Conservation (phyloP, 768 basidiomycete species). For the Suillus lakei region DNA sequence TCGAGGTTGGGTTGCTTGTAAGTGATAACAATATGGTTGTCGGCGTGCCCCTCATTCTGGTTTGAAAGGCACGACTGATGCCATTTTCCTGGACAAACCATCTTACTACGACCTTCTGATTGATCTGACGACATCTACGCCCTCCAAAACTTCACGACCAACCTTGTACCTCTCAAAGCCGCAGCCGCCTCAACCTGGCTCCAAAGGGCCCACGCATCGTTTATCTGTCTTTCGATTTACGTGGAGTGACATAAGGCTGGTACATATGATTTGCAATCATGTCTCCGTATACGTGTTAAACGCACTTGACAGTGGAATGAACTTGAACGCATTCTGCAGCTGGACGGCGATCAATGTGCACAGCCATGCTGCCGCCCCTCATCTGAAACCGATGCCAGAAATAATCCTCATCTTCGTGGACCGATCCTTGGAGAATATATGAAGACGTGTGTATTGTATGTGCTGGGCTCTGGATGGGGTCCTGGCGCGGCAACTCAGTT, state of each 20-base stretch:
- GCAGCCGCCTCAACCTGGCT: conserved; percentile 36
- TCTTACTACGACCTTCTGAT: conserved; percentile 80
- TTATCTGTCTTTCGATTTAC: conserved; percentile 73
- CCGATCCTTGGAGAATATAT: conserved; percentile 80
- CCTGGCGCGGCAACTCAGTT: conserved; percentile 55
- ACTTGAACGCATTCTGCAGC: conserved; percentile 68
- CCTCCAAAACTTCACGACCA: conserved; percentile 64
- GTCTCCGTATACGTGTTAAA: conserved; percentile 1
- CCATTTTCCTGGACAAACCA: conserved; percentile 83
- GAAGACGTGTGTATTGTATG: conserved; percentile 86
- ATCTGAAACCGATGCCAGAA: conserved; percentile 36
- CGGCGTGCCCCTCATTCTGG: not conserved
- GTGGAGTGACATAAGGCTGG: conserved; percentile 83
- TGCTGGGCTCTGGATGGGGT: conserved; percentile 81
- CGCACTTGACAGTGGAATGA: conserved; percentile 69
- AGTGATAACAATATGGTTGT: conserved; percentile 26
- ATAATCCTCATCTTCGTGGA: conserved; percentile 57
- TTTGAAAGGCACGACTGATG: conserved; percentile 71
- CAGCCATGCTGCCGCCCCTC: conserved; percentile 41
- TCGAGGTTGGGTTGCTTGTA: conserved; percentile 84
- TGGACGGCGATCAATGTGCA: conserved; percentile 44
- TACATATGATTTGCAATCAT: conserved; percentile 34
- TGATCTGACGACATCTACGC: conserved; percentile 73
- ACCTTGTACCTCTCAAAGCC: conserved; percentile 66
- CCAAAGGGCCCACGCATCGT: conserved; percentile 51